Base-by-base conservation (phyloP, 2,329 filamentous ascomycete genomes). In the Nothomitra cinnamomea region DNA sequence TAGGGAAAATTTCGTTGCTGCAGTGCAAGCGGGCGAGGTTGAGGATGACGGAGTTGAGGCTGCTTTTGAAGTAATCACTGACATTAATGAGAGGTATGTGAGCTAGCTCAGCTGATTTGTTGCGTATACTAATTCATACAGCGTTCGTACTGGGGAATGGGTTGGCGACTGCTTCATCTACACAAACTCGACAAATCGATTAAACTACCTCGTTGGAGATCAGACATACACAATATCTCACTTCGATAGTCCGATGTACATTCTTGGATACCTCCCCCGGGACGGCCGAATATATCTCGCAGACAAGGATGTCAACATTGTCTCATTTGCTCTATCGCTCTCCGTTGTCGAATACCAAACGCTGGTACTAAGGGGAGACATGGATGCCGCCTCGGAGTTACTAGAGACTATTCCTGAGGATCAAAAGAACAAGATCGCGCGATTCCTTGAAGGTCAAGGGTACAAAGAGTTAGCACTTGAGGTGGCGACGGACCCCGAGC, bases 91-190 rank as follows among this genome's bases (percentile, higher is more conserved):
- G 70, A 86, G 78, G 82, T 84, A 69, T 63, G 73, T 61, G 15
- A 25, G 40, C 15, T n/a, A 48, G 24, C 1, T n/a, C 0, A 0
- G 3, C 12, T 2, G 4, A 0, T 49, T 25, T 24, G 5, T 43
- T 10, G 28, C 3, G 17, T 7, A 21, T 21, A 21, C 54, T 50
- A 21, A 56, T 66, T 62, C 61, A 35, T 19, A 53, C 57, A 87
- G 83, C 58, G 88, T 96, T 52, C 85, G 87, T 59, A 95, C 90
- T 19, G 92, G 90, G 61, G 86, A 94, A 71, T 98, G 92, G 92
- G 86, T 98, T 55, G 92, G 92, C 57, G 92, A 98, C 71, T 95
- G 90, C 72, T 95, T 98, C 75, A 89, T 96, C 66, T 98, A 96
- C 76, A 95, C 92, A 54, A 96, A 94, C 75, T 85, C 78, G 67